Base-by-base conservation (phyloP, 176 grass and related monocot genomes). In the Oryza rufipogon region DNA sequence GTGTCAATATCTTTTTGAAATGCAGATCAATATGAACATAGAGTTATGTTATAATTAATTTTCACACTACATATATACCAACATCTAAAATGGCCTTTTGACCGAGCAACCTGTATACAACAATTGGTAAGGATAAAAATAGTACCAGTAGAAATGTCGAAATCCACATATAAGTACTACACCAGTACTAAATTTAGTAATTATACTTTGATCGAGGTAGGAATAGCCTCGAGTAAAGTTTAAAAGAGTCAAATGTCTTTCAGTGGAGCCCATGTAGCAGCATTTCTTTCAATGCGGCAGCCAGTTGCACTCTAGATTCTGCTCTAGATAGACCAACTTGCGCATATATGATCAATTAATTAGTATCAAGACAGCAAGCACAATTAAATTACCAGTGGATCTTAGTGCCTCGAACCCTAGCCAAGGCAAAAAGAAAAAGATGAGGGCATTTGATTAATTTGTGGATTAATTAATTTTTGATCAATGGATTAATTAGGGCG, bases 351-450 rank as follows among this genome's bases (percentile, higher is more conserved):
- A 65, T 2, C 2, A 67, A 13, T 69, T 15, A 4, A 51, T 9
- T 23, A 25, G 14, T 51, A 25, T 16, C 20, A 82, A 38, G 20
- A 63, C 58, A 63, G n/a, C 58, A 8, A 2, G 54, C 54, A 56
- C 52, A 20, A 58, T 58, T 58, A 58, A n/a, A 58, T 58, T 58
- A 58, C 54, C 54, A 58, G 54, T 77, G 17, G 13, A n/a, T 73
- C 25, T 65, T 89, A 15, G 56, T 11, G 33, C 0, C 12, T 47
- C 34, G 66, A 86, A 47, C 88, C 88, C 73, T 86, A 78, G 64
- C 25, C 14, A 73, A 67, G 22, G 78, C 17, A 10, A 6, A 32
- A 32, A 32, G 30, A 32, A 32, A 32, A 32, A 63, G n/a, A 63
- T 10, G 58, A 23, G 58, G n/a, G 9, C 2, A 20, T 63, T 63